Conservation (phyloP, 495 filamentous ascomycete genomes). For the Penicillium arizonense region DNA sequence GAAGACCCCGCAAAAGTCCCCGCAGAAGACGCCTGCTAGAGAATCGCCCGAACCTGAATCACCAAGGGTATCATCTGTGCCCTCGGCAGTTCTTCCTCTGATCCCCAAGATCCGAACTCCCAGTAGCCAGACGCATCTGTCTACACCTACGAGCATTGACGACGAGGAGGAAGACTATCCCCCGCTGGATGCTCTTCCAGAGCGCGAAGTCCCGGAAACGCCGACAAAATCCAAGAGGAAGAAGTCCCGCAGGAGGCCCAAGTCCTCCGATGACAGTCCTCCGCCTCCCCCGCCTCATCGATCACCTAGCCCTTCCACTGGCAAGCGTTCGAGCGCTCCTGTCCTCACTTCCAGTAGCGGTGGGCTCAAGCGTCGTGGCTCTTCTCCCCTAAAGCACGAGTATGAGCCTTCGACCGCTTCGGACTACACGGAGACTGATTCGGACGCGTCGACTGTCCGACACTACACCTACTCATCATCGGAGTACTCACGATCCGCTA, state of each 20-base stretch:
- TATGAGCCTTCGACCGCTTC: slow-evolving; percentile 89
- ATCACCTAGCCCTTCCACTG: slow-evolving; percentile 42
- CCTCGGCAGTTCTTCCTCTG: slow-evolving; percentile 53
- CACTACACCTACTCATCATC: slow-evolving; percentile 48
- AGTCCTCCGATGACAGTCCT: slow-evolving; percentile 34
- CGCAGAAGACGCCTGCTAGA: slow-evolving; percentile 29
- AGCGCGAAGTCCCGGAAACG: slow-evolving; percentile 24
- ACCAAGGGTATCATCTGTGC: slow-evolving; percentile 55
- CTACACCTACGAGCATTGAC: slow-evolving; percentile 13
- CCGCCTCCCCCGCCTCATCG: slow-evolving; percentile 55
- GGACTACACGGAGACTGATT: slow-evolving; percentile 47
- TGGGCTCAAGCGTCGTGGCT: slow-evolving; percentile 66
- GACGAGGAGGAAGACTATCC: slow-evolving; percentile 40
- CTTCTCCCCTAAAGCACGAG: slow-evolving; percentile 96
- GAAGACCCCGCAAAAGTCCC: slow-evolving; percentile 3
- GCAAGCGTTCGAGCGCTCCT: slow-evolving; percentile 51
- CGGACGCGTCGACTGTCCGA: slow-evolving; percentile 51
- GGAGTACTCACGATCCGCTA: slow-evolving; percentile 35
- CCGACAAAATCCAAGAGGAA: slow-evolving; percentile 33
- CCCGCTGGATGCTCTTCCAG: slow-evolving; percentile 25
- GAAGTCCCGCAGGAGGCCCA: slow-evolving; percentile 31
- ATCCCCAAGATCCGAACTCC: slow-evolving; percentile 54
- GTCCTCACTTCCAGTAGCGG: slow-evolving; percentile 41
- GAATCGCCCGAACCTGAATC: slow-evolving; percentile 27
- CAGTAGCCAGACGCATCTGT: slow-evolving; percentile 38